Conservation (phyloP, 2,329 filamentous ascomycete genomes). For the Aspergillus arachidicola region DNA sequence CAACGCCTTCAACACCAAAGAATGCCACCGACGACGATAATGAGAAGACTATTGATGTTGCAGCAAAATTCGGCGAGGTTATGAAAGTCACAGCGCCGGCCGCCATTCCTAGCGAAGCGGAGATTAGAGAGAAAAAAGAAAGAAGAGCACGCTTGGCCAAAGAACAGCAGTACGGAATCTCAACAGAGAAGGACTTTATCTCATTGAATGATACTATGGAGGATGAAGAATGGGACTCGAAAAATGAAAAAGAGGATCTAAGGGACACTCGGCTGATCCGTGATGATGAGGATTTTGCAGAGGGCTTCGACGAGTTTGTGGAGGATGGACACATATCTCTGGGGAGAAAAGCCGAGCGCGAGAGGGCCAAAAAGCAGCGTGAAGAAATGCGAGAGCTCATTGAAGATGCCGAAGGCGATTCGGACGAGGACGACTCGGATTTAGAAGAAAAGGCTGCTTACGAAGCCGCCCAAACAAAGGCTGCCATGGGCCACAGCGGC, state of each 20-base stretch:
- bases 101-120: conserved; percentile 75
- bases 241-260: conserved; percentile 63
- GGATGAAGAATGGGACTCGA: conserved; percentile 51
- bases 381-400: conserved; percentile 84
- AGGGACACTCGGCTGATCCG: conserved; percentile 73
- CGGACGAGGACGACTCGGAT: conserved; percentile 66
- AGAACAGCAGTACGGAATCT: conserved; percentile 55
- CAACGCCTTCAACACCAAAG: conserved; percentile 80
- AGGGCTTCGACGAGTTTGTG: conserved; percentile 91
- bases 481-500: conserved; percentile 67
- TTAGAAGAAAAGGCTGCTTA: conserved; percentile 73
- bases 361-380: conserved; percentile 65
- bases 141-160: conserved; percentile 78
- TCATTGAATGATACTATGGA: conserved; percentile 40
- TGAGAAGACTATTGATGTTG: conserved; percentile 57
- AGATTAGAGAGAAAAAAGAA: conserved; percentile 90
- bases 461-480: conserved; percentile 81
- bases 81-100: conserved; percentile 36
- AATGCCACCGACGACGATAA: conserved; percentile 42
- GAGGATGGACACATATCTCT: conserved; percentile 80
- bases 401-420: conserved; percentile 70
- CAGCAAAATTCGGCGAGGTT: conserved; percentile 52
- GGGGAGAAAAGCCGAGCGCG: conserved; percentile 75
- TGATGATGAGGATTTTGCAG: conserved; percentile 89
- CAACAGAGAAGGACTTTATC: conserved; percentile 63